These are phyloP conservation scores for Crinitomyces ghanaensis DNA, from an alignment of 805 yeast genomes.

Conservation along the genomic window DNA sequence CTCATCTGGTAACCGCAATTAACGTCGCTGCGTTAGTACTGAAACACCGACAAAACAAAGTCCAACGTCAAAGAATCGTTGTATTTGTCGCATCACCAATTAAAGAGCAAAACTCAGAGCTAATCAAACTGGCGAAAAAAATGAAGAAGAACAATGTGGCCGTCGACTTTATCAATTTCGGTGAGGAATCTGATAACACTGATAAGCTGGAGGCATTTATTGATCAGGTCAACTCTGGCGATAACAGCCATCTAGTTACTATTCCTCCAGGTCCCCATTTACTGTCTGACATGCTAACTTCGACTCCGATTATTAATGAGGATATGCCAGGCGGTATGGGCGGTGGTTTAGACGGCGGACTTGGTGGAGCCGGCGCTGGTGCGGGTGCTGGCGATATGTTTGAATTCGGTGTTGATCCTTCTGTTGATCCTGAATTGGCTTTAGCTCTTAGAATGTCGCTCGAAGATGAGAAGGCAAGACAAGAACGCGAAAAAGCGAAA, in stretches of 20 bases:
- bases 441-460: slow-evolving; percentile 87
- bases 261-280: slow-evolving; percentile 82
- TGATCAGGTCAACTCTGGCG: slow-evolving; percentile 55
- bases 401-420: slow-evolving; percentile 71
- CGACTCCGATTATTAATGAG: slow-evolving; percentile 62
- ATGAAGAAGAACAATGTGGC: slow-evolving; percentile 90
- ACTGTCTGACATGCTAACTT: slow-evolving; percentile 67
- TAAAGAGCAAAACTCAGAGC: slow-evolving; percentile 51
- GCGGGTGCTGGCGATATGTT: slow-evolving; percentile 29
- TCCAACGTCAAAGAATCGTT: slow-evolving; percentile 81
- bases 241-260: slow-evolving; percentile 59
- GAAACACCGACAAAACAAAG: slow-evolving; percentile 91
- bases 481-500: slow-evolving; percentile 41
- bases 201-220: slow-evolving; percentile 70
- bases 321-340: slow-evolving; percentile 43
- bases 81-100: slow-evolving; percentile 87
- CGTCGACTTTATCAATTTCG: slow-evolving; percentile 82
- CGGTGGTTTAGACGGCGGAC: slow-evolving; percentile 37
- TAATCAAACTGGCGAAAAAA: slow-evolving; percentile 77
- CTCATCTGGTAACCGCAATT: slow-evolving; percentile 68
- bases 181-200: slow-evolving; percentile 73
- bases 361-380: slow-evolving; percentile 25
- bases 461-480: slow-evolving; percentile 90
- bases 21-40: slow-evolving; percentile 90
- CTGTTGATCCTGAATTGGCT: slow-evolving; percentile 94